Percentiles rank a stretch among this genome's conserved stretches.
phyloP scores from a whole-genome alignment of 1,139 yeast species.

The Taphrina deformans region DNA sequence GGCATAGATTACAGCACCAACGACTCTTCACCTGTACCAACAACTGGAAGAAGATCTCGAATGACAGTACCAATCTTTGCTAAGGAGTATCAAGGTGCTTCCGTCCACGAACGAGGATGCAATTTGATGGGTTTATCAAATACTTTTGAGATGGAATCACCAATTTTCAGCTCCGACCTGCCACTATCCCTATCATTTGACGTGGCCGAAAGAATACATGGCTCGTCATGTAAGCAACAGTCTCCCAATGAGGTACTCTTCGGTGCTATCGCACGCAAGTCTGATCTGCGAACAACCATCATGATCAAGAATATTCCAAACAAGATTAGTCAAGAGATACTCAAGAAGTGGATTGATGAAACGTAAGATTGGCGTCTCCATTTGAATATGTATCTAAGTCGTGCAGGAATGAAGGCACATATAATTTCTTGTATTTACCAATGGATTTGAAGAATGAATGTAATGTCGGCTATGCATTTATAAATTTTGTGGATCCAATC shows the following conservation, averaged over 20 bases:
- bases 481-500: conserved; percentile 51
- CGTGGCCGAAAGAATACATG: not conserved
- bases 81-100: too few relatives aligned
- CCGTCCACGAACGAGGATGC: not conserved
- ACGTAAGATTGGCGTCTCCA: conserved; percentile 41
- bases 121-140: conserved; percentile 41
- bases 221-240: conserved; percentile 21
- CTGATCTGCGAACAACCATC: conserved; percentile 52
- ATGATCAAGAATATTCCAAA: conserved; percentile 58
- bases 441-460: conserved; percentile 55
- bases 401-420: conserved; percentile 49
- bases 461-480: conserved; percentile 53
- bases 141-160: conserved; percentile 41
- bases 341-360: conserved; percentile 51
- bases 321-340: conserved; percentile 48
- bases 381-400: not conserved
- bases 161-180: not conserved
- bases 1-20: too few relatives aligned
- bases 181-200: not conserved
- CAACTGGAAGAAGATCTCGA: too few relatives aligned
- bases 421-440: conserved; percentile 57
- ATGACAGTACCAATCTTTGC: too few relatives aligned
- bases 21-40: too few relatives aligned
- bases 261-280: conserved; percentile 47
- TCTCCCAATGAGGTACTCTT: conserved; percentile 46